These are phyloP conservation scores for Penicillium sp. DNA, from an alignment of 2,329 filamentous ascomycete species.

Conservation along the genomic window DNA sequence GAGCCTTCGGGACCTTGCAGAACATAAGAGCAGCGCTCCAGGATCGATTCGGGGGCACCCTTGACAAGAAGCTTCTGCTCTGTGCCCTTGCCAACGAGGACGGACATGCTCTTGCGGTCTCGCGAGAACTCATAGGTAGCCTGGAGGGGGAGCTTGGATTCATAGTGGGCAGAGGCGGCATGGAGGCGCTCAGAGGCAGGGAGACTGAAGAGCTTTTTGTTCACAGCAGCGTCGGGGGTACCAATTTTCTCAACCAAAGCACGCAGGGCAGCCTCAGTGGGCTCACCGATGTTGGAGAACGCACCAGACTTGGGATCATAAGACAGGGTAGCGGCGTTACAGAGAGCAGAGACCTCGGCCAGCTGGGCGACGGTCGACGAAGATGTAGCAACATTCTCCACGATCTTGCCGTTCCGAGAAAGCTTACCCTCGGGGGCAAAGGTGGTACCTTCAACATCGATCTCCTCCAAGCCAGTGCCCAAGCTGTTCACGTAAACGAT, in stretches of 20 bases:
- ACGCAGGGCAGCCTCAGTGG: conserved; percentile 90
- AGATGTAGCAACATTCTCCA: conserved; percentile 67
- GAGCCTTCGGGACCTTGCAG: conserved; percentile 77
- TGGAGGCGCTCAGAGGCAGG: conserved; percentile 67
- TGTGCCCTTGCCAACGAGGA: conserved; percentile 72
- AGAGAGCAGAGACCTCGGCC: conserved; percentile 69
- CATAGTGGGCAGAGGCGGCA: conserved; percentile 81
- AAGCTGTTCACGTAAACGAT: conserved; percentile 77
- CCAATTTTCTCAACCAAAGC: conserved; percentile 94
- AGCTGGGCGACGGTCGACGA: conserved; percentile 82
- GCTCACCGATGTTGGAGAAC: conserved; percentile 86
- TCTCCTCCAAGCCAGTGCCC: conserved; percentile 75
- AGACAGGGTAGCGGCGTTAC: conserved; percentile 83
- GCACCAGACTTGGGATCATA: conserved; percentile 74
- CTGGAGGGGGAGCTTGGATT: conserved; percentile 70
- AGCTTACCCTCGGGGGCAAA: conserved; percentile 83
- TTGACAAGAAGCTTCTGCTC: conserved; percentile 88
- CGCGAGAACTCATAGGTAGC: conserved; percentile 96
- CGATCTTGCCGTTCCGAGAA: conserved; percentile 64
- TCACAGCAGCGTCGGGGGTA: conserved; percentile 66
- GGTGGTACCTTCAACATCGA: conserved; percentile 89
- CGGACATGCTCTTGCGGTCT: conserved; percentile 99
- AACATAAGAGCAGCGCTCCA: conserved; percentile 85
- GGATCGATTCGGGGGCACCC: conserved; percentile 90
- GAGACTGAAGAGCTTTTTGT: conserved; percentile 52